These are phyloP conservation scores for Exophiala sp. DNA, from an alignment of 2,329 filamentous ascomycete genomes.

Conservation along the genomic window DNA sequence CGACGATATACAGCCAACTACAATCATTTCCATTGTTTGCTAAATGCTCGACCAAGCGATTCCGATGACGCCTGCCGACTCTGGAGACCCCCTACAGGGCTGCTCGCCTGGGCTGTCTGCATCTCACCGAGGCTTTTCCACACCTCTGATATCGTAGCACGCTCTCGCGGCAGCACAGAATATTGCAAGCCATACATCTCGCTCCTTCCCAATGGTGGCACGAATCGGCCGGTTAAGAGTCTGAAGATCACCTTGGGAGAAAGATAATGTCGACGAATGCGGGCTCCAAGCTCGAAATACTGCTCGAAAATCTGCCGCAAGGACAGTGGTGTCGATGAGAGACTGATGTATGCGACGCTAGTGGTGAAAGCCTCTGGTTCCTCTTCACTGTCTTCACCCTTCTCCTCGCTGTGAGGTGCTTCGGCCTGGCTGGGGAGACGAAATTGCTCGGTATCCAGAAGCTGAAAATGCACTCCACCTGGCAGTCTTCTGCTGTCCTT, in stretches of 20 bases:
- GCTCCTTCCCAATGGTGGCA: conserved; percentile 90
- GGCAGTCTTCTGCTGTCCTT: conserved; percentile 90
- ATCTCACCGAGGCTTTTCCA: conserved; percentile 69
- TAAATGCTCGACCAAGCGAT: conserved; percentile 43
- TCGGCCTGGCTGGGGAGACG: conserved; percentile 12
- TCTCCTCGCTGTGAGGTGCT: not conserved
- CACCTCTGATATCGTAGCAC: conserved; percentile 78
- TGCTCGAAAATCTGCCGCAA: conserved; percentile 95
- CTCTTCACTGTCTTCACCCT: not conserved
- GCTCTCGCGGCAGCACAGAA: conserved; percentile 84
- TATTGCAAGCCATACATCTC: conserved; percentile 96
- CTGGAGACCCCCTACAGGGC: conserved; percentile 54
- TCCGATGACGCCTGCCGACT: conserved; percentile 95
- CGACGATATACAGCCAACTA: not conserved
- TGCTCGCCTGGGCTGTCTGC: not conserved
- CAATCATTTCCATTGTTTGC: conserved; percentile 17
- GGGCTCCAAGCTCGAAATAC: conserved; percentile 90
- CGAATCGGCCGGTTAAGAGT: conserved; percentile 83
- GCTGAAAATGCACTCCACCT: conserved; percentile 49
- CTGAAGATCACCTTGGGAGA: conserved; percentile 84
- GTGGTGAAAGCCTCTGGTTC: conserved; percentile 11
- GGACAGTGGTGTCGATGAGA: conserved; percentile 78
- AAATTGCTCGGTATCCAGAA: conserved; percentile 14
- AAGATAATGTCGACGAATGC: conserved; percentile 92
- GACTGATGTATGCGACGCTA: conserved; percentile 21